Base-by-base conservation (phyloP, 176 grass and related monocot species). In the Aegilops umbellulata region DNA sequence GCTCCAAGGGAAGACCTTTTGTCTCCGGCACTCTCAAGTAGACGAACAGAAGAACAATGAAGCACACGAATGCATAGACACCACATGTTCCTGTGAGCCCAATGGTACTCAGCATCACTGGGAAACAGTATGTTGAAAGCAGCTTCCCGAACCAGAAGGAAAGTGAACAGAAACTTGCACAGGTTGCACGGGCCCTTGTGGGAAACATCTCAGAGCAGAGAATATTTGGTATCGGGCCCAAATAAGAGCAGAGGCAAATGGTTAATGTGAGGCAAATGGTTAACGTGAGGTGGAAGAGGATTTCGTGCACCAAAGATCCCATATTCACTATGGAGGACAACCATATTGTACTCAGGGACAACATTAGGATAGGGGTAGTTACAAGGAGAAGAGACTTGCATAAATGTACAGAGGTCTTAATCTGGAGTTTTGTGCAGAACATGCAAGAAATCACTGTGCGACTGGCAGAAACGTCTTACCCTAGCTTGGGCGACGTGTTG, bases 191-290 rank as follows among this genome's bases (percentile, higher is more conserved):
- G 42, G 92, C 95, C 41, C 90, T 87, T 8, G 95, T 98, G n/a
- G 95, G 93, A 44, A 98, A 98, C 53, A 98, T 93, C 78, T 98
- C 93, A 0, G 95, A 90, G 29, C 95, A 98, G 27, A 98, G 89
- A 58, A 98, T 92, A 78, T 92, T 98, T 31, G 95, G 95, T 69
- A 98, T 74, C 0, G 93, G 91, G 2, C 93, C 93, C 41, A 95
- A 87, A 79, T 95, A 98, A 11, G 91, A 93, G 84, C 91, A 95
- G 89, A 95, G 92, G 68, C 92, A 95, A 67, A 92, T 46, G 26
- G 91, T 90, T 55, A 95, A 77, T 66, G 87, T 83, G 10, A n/a
- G n/a, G n/a, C 92, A 95, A 67, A 92, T 46, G 26, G 91, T 90
- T 55, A 95, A 77, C 62, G 87, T 83, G 10, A 78, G 66, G 5